Evolutionary conservation across 257 asterid species (phyloP).

Genomic region (Fraxinus quadrangulata): DNA sequence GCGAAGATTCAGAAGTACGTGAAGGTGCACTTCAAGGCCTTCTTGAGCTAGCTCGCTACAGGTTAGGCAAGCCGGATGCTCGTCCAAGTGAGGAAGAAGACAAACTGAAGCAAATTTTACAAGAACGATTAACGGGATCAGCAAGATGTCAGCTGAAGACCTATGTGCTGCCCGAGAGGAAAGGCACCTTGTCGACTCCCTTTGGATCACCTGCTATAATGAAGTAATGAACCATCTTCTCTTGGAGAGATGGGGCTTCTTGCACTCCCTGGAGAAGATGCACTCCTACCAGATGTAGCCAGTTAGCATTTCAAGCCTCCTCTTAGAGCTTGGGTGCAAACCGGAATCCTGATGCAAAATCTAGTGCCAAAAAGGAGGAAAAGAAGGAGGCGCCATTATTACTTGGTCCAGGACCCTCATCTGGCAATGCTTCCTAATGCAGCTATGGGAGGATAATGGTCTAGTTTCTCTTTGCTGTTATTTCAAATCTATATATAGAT

Average conservation of each 20-base stretch:
- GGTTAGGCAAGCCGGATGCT: constrained; percentile 26
- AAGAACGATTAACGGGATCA: constrained; percentile 66
- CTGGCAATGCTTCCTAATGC: constrained; percentile 12
- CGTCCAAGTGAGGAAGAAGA: constrained; percentile 47
- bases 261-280: constrained; percentile 77
- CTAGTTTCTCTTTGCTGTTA: not conserved
- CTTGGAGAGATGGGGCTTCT: constrained; percentile 75
- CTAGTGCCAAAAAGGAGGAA: constrained; percentile 45
- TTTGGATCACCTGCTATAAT: constrained; percentile 62
- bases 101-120: constrained; percentile 67
- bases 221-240: constrained; percentile 83
- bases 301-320: constrained; percentile 78
- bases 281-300: constrained; percentile 82
- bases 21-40: constrained; percentile 88
- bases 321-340: constrained; percentile 79
- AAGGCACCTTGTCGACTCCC: constrained; percentile 75
- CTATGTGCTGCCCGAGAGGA: constrained; percentile 82
- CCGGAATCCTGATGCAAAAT: constrained; percentile 39
- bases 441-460: not conserved
- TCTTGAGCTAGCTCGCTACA: constrained; percentile 61
- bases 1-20: constrained; percentile 72
- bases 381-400: constrained; percentile 62
- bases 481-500: too few species aligned
- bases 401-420: constrained; percentile 55
- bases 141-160: constrained; percentile 72